Evolutionary conservation across 2,329 filamentous ascomycete species (phyloP).

Genomic region (Fusarium setosum): DNA sequence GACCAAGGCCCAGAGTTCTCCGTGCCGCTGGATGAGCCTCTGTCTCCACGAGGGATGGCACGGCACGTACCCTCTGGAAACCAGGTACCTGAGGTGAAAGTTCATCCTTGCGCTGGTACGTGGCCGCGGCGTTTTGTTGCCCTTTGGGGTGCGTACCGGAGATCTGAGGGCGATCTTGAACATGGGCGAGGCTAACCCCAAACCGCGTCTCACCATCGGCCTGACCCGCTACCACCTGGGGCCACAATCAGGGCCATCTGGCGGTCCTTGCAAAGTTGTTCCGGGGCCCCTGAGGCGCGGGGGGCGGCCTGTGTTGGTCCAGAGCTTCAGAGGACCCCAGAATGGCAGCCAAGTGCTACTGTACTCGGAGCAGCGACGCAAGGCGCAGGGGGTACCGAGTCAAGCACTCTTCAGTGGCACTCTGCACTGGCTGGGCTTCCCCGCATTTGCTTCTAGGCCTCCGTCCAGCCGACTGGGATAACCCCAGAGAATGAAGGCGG

Average conservation of each 20-base stretch:
- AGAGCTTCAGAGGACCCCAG: background rate
- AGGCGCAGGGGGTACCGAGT: constrained; percentile 24
- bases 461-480: constrained; percentile 41
- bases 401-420: constrained; percentile 22
- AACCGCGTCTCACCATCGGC: constrained; percentile 27
- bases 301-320: background rate
- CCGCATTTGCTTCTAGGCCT: constrained; percentile 38
- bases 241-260: background rate
- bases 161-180: constrained; percentile 34
- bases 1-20: constrained; percentile 17
- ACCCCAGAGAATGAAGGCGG: constrained; percentile 33
- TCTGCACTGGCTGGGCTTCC: constrained; percentile 31
- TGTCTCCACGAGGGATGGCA: constrained; percentile 13
- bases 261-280: background rate
- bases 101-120: background rate
- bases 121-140: constrained; percentile 2
- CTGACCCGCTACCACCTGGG: constrained; percentile 25
- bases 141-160: constrained; percentile 10
- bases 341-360: background rate
- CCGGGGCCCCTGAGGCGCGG: background rate
- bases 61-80: constrained; percentile 14
- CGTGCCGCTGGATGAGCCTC: constrained; percentile 6
- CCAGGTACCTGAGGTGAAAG: constrained; percentile 18
- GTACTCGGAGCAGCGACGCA: constrained; percentile 7
- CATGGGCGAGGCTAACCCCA: constrained; percentile 23